phyloP scores from a whole-genome alignment of 768 basidiomycete species.

The Strobilomyces echinocephalus region DNA sequence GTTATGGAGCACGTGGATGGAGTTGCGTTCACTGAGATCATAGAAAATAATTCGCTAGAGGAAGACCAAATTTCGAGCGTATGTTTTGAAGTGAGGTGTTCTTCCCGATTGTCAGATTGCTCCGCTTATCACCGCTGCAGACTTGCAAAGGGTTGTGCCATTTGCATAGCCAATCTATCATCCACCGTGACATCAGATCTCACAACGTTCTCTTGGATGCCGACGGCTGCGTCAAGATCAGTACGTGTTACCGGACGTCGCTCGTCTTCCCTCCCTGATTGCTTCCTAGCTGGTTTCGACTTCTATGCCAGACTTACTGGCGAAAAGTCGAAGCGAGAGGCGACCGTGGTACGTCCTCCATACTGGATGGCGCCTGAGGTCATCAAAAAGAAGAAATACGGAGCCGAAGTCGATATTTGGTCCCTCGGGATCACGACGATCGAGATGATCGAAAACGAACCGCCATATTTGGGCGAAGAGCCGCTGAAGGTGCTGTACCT shows the following conservation, averaged over 20 bases:
- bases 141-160: slow-evolving; percentile 95
- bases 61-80: slow-evolving; percentile 95
- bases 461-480: slow-evolving; percentile 93
- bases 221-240: slow-evolving; percentile 93
- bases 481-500: slow-evolving; percentile 91
- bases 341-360: slow-evolving; percentile 97
- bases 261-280: slow-evolving; percentile 3
- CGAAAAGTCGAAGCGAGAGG: slow-evolving; percentile 94
- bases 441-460: slow-evolving; percentile 98
- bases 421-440: slow-evolving; percentile 98
- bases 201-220: slow-evolving; percentile 94
- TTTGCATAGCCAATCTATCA: slow-evolving; percentile 89
- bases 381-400: slow-evolving; percentile 95
- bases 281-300: slow-evolving; percentile 81
- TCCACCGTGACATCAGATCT: slow-evolving; percentile 96
- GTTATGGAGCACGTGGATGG: slow-evolving; percentile 99
- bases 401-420: slow-evolving; percentile 96
- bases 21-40: slow-evolving; percentile 94
- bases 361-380: slow-evolving; percentile 99
- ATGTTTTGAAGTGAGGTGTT: slow-evolving; percentile 74
- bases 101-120: neutral
- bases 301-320: slow-evolving; percentile 96
- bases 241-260: slow-evolving; percentile 45
- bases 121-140: slow-evolving; percentile 35
- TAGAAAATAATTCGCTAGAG: slow-evolving; percentile 92